These are phyloP conservation scores for Suillus ampliporus DNA, from an alignment of 768 basidiomycete genomes.

Conservation along the genomic window DNA sequence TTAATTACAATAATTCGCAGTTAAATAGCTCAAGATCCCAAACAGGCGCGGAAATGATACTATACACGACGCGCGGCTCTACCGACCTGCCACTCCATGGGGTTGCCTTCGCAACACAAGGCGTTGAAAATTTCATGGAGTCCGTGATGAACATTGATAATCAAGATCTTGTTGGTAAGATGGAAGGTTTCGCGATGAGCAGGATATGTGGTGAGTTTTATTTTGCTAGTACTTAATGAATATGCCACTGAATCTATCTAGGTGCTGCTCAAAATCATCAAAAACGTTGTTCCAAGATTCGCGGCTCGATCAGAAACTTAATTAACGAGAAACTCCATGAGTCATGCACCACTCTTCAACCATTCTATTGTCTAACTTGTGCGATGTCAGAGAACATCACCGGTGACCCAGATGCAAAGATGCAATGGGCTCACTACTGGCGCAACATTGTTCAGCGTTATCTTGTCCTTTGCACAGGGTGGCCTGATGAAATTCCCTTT, in stretches of 20 bases:
- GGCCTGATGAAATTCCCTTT: slow-evolving; percentile 10
- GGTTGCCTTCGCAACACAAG: slow-evolving; percentile 9
- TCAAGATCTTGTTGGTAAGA: slow-evolving; percentile 16
- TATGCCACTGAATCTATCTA: not conserved
- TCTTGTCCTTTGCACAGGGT: slow-evolving; percentile 6
- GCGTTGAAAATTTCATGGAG: slow-evolving; percentile 14
- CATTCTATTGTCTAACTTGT: too few species aligned
- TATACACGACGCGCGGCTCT: slow-evolving; percentile 10
- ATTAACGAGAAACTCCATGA: slow-evolving; percentile 13
- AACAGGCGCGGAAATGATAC: slow-evolving; percentile 14
- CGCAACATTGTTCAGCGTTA: slow-evolving; percentile 3
- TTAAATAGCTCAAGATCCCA: slow-evolving; percentile 1
- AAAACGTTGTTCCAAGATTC: slow-evolving; percentile 5
- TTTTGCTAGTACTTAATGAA: too few species aligned
- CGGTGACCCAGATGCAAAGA: slow-evolving; percentile 11
- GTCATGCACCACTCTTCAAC: not conserved
- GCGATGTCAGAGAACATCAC: slow-evolving; percentile 5
- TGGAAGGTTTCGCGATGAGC: slow-evolving; percentile 15
- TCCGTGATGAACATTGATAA: slow-evolving; percentile 12
- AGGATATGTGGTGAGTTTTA: too few species aligned
- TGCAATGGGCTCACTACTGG: slow-evolving; percentile 13
- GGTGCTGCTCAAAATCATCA: slow-evolving; percentile 13
- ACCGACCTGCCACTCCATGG: slow-evolving; percentile 12
- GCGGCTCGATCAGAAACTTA: slow-evolving; percentile 2
- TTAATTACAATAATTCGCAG: not conserved